Evolutionary conservation across 345 rosid genomes (phyloP), one percentile per base, ranked within the genome.

Genomic region (Ailanthus altissimus): DNA sequence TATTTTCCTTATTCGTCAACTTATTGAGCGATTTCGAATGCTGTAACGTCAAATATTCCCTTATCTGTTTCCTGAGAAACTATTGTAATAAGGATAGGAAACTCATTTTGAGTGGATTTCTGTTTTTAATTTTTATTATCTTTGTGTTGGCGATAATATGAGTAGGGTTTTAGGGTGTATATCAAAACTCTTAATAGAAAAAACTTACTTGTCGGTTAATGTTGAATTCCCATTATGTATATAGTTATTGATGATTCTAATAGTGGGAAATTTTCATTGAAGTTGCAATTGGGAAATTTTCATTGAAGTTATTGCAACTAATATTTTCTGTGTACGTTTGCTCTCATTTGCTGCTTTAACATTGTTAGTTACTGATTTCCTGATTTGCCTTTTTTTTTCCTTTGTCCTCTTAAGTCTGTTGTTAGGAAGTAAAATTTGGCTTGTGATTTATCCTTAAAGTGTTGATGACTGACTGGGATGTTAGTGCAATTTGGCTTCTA

Each of bases 21-120:
- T 47, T 28, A 26, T 69, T 61, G 46, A 61, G 46, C 20, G 68
- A 60, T 61, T 73, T 47, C 49, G 67, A 68, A 25, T 68, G 58
- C 72, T 14, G 58, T 28, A 50, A 68, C 58, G 58, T 49, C 58
- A 14, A 46, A 18, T 28, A 6, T n/a, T 67, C 53, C 9, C 18
- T 45, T 43, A 11, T 38, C 36, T 8, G 65, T 4, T 42, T 58
- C 23, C 20, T 21, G 36, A 43, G 53, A 9, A 40, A 72, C 2
- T 13, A 16, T 5, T 14, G 25, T 7, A 42, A 28, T 53, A 5
- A 21, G 13, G 20, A 54, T 13, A 23, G 23, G 20, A 56, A 26
- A 28, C 6, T 5, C n/a, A 28, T 28, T n/a, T 46, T 61, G 51
- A 26, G 61, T 28, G n/a, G 9, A 1, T 32, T 32, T 32, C 23